Evolutionary conservation across 1,139 yeast species (phyloP).

Genomic region (Kodamaea arcana): DNA sequence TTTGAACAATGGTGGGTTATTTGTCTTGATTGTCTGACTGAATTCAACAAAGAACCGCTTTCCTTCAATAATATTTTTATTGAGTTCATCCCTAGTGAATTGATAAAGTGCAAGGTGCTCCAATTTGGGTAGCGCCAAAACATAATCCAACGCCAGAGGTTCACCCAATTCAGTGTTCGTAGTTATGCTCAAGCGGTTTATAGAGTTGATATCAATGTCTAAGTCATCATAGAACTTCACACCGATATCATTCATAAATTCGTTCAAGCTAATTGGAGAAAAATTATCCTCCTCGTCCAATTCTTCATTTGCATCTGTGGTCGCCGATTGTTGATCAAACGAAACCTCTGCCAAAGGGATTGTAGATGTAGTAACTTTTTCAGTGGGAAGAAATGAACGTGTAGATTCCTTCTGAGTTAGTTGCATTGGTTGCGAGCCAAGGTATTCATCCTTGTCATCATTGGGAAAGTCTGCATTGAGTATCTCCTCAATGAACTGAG

Average conservation of each 20-base stretch:
- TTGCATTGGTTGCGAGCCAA: conserved; percentile 19
- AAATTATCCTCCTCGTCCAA: conserved; percentile 18
- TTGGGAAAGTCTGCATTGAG: background rate
- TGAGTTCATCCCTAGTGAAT: conserved; percentile 51
- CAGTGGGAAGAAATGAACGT: conserved; percentile 2
- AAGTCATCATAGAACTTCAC: conserved; percentile 52
- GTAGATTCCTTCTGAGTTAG: conserved; percentile 15
- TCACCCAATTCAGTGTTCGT: conserved; percentile 13
- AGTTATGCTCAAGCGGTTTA: conserved; percentile 22
- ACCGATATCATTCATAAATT: conserved; percentile 45
- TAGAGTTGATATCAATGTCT: conserved; percentile 32
- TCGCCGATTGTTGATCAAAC: conserved; percentile 12
- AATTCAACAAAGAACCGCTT: conserved; percentile 40
- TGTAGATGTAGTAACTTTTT: conserved; percentile 11
- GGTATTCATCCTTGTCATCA: conserved; percentile 1
- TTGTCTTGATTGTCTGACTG: conserved; percentile 38
- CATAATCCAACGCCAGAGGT: conserved; percentile 24
- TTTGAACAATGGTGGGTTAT: conserved; percentile 47
- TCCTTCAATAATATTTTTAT: conserved; percentile 49
- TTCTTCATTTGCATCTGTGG: conserved; percentile 7
- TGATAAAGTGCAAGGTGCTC: conserved; percentile 38
- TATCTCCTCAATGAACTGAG: too few relatives aligned
- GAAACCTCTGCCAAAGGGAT: conserved; percentile 30
- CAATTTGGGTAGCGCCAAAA: conserved; percentile 34
- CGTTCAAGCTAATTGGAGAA: conserved; percentile 33